Percentiles rank a stretch among this genome's conserved stretches.
These are phyloP conservation scores for Vanilla planifolia DNA, from an alignment of 106 monocot genomes.

Conservation along the genomic window DNA sequence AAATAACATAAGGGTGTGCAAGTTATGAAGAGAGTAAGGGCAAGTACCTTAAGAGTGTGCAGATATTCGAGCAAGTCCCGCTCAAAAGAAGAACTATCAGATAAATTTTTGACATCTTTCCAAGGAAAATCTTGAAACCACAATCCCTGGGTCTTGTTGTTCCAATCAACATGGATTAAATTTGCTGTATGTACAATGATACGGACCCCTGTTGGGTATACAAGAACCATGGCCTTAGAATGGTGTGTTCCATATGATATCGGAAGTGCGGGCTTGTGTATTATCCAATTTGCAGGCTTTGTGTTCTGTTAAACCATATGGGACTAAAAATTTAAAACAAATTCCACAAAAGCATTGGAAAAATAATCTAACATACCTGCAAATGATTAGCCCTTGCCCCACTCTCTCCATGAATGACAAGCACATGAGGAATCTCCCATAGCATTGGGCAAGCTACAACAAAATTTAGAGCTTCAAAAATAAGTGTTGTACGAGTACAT, in stretches of 20 bases:
- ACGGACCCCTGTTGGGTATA: constrained; percentile 76
- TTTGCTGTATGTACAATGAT: constrained; percentile 93
- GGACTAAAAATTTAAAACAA: neutral
- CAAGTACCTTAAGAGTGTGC: constrained; percentile 56
- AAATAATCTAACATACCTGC: constrained; percentile 32
- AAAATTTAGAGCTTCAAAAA: neutral
- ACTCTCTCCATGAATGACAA: constrained; percentile 86
- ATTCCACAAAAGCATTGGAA: neutral
- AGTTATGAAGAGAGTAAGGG: neutral
- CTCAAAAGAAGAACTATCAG: constrained; percentile 51
- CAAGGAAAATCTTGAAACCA: constrained; percentile 99
- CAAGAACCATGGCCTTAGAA: constrained; percentile 90
- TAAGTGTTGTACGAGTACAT: neutral
- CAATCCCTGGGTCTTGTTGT: constrained; percentile 94
- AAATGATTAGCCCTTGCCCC: constrained; percentile 44
- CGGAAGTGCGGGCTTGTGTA: constrained; percentile 91
- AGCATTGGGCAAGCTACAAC: constrained; percentile 71
- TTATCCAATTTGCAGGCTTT: constrained; percentile 68
- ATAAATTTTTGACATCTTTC: constrained; percentile 40
- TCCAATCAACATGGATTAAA: constrained; percentile 95
- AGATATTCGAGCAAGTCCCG: constrained; percentile 94
- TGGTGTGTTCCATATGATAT: constrained; percentile 98
- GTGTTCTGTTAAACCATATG: constrained; percentile 29
- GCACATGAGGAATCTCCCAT: constrained; percentile 68
- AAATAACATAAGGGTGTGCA: neutral